A percentile compares a stretch with the other conserved stretches of the same genome.
Evolutionary conservation across 352 stramenopile genomes (phyloP).

Genomic region (Globisporangium mamillatum): DNA sequence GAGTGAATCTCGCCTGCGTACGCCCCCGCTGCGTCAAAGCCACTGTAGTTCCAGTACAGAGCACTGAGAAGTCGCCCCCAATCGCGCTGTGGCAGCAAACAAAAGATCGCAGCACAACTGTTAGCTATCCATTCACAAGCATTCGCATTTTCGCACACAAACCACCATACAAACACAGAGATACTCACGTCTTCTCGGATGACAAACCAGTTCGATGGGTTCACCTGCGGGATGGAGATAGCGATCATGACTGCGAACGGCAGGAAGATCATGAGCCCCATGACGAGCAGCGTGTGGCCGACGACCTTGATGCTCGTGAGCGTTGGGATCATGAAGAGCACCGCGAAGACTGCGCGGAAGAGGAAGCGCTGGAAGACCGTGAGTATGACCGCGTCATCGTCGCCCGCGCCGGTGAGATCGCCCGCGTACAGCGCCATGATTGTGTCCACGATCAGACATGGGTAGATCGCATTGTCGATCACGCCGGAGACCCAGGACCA

Average conservation of each 20-base stretch:
- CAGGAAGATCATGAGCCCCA: conserved; percentile 68
- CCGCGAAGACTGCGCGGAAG: conserved; percentile 46
- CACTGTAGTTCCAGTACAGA: conserved; percentile 85
- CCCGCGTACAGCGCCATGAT: conserved; percentile 34
- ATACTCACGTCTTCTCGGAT: conserved; percentile 49
- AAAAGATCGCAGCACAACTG: not conserved
- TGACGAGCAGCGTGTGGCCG: conserved; percentile 53
- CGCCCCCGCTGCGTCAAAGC: conserved; percentile 68
- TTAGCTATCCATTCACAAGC: conserved; percentile 5
- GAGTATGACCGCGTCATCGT: conserved; percentile 11
- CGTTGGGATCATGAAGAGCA: conserved; percentile 72
- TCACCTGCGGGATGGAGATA: conserved; percentile 52
- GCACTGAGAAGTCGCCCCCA: conserved; percentile 64
- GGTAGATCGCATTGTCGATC: conserved; percentile 87
- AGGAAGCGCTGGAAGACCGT: conserved; percentile 35
- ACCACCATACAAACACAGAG: not conserved
- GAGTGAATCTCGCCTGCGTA: conserved; percentile 74
- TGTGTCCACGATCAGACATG: conserved; percentile 78
- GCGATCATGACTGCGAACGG: conserved; percentile 59
- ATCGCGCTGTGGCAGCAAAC: conserved; percentile 33
- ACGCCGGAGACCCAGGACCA: conserved; percentile 81
- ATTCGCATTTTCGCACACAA: not conserved
- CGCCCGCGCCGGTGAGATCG: conserved; percentile 22
- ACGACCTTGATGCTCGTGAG: conserved; percentile 71
- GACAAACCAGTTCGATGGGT: conserved; percentile 65